Evolutionary conservation across 768 basidiomycete species (phyloP).

Genomic region (Russula foetens): DNA sequence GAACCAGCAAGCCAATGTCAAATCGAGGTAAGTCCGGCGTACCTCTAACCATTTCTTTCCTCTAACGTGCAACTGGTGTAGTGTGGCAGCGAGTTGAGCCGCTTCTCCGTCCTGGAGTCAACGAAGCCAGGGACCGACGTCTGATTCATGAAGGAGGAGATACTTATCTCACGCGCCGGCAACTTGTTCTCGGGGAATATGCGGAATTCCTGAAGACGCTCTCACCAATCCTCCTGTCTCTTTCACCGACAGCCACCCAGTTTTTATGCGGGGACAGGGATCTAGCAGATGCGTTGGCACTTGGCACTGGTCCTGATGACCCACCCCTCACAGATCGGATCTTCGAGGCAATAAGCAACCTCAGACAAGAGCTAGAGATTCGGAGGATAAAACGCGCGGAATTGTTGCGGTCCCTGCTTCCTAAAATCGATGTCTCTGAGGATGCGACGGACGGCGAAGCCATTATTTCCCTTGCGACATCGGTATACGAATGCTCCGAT

Average conservation of each 20-base stretch:
- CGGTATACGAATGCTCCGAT: constrained; percentile 1
- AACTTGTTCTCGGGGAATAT: neutral
- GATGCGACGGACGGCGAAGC: neutral
- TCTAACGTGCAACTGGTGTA: neutral
- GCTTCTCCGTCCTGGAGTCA: neutral
- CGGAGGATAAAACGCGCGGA: neutral
- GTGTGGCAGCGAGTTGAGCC: constrained; percentile 10
- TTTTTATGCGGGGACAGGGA: neutral
- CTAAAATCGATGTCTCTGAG: neutral
- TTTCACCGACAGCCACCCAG: neutral
- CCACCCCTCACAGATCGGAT: neutral
- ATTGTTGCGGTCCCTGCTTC: constrained; percentile 4
- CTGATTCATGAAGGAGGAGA: neutral
- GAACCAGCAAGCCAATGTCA: constrained; percentile 11
- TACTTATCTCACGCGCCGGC: neutral
- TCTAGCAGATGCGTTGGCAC: neutral
- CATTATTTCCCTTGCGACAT: constrained; percentile 6
- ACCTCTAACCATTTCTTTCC: neutral
- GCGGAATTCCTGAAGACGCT: neutral
- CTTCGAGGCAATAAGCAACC: neutral
- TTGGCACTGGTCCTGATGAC: neutral
- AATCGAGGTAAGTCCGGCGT: constrained; percentile 1
- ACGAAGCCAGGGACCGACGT: neutral
- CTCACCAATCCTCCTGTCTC: neutral
- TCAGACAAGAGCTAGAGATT: neutral